Conservation (phyloP, 148 eudicot genomes). For the Spergularia bocconei region DNA sequence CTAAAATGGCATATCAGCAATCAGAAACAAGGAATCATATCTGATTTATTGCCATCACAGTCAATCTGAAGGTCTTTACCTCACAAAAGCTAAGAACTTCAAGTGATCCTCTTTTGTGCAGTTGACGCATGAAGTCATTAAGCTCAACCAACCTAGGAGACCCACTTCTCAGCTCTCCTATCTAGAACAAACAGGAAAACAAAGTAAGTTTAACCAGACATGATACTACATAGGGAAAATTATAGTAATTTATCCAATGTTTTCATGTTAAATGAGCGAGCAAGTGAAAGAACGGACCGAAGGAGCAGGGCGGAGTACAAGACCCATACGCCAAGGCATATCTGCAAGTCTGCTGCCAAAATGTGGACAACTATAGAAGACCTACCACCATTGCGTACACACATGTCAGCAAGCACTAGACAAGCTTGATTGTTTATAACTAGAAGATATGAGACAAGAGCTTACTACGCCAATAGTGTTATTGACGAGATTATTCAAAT, state of each 20-base stretch:
- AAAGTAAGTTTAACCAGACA: slow-evolving; percentile 4
- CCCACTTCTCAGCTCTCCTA: slow-evolving; percentile 96
- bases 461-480: slow-evolving; percentile 89
- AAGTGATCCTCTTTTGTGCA: slow-evolving; percentile 68
- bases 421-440: not conserved
- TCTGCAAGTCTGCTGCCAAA: slow-evolving; percentile 98
- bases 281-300: slow-evolving; percentile 34
- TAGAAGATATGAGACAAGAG: slow-evolving; percentile 9
- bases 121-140: slow-evolving; percentile 77
- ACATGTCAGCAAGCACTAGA: not conserved
- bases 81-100: slow-evolving; percentile 98
- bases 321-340: slow-evolving; percentile 99
- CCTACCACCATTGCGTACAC: slow-evolving; percentile 45
- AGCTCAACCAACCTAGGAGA: slow-evolving; percentile 89
- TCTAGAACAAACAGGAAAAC: slow-evolving; percentile 38
- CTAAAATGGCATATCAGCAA: slow-evolving; percentile 36
- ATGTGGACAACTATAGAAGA: slow-evolving; percentile 97
- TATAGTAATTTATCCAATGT: not conserved
- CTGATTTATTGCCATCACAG: not conserved
- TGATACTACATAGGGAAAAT: not conserved
- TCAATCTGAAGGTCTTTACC: slow-evolving; percentile 38
- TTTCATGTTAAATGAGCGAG: not conserved
- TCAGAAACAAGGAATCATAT: slow-evolving; percentile 16
- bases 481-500: slow-evolving; percentile 59
- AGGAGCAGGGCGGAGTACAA: slow-evolving; percentile 99